Conservation (phyloP, 495 filamentous ascomycete genomes). For the Monascus purpureus region DNA sequence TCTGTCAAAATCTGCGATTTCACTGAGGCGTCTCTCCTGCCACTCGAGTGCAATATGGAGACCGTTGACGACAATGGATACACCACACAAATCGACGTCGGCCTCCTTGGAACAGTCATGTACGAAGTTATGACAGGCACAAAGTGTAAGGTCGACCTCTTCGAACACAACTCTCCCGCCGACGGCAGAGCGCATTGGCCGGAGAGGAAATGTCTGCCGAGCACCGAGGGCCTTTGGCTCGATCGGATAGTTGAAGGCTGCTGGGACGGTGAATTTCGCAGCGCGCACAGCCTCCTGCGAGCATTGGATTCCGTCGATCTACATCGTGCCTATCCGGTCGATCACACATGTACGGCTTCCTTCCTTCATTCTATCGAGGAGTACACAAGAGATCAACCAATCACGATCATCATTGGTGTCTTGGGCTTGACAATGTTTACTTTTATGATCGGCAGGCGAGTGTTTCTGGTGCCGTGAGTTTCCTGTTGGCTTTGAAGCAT, state of each 20-base stretch:
- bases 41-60: conserved; percentile 13
- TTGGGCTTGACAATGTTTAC: too few relatives aligned
- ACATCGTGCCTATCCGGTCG: too few relatives aligned
- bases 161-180: conserved; percentile 8
- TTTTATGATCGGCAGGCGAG: too few relatives aligned
- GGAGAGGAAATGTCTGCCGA: conserved; percentile 11
- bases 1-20: conserved; percentile 19
- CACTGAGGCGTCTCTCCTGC: conserved; percentile 13
- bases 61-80: conserved; percentile 14
- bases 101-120: conserved; percentile 15
- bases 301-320: conserved; percentile 11
- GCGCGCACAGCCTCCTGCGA: conserved; percentile 7
- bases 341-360: too few relatives aligned
- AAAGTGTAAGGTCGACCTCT: conserved; percentile 16
- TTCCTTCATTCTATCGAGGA: too few relatives aligned
- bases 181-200: conserved; percentile 13
- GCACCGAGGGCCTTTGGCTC: conserved; percentile 13
- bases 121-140: conserved; percentile 15
- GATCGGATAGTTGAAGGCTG: conserved; percentile 16
- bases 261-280: conserved; percentile 13
- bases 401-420: too few relatives aligned
- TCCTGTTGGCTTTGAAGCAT: too few relatives aligned
- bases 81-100: conserved; percentile 13
- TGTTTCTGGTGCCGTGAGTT: too few relatives aligned
- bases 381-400: too few relatives aligned